phyloP scores from a whole-genome alignment of 331 rosid species.

The Spiraea crenata region DNA sequence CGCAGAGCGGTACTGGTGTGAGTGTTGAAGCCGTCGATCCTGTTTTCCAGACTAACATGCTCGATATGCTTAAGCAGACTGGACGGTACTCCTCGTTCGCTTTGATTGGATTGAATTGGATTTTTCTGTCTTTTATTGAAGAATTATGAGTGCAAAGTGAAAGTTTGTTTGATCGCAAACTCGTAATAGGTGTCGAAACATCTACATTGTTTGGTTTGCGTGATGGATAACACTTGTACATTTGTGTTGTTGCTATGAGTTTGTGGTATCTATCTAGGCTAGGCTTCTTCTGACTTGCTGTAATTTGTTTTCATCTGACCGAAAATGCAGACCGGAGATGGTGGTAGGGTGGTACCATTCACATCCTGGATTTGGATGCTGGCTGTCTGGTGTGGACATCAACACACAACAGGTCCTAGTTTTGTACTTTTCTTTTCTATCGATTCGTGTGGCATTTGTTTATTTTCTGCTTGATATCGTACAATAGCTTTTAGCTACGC shows the following conservation, averaged over 20 bases:
- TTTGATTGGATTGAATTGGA: not conserved
- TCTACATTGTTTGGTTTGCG: not conserved
- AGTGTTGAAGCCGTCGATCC: conserved; percentile 98
- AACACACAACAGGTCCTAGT: conserved; percentile 90
- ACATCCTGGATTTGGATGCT: conserved; percentile 98
- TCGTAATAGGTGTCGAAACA: not conserved
- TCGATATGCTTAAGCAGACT: conserved; percentile 94
- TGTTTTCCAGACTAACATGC: conserved; percentile 97
- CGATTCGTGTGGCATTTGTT: not conserved
- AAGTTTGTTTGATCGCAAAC: not conserved
- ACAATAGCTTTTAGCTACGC: not conserved
- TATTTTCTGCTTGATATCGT: not conserved
- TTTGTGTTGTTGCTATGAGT: not conserved
- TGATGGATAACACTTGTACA: not conserved
- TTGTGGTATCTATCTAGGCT: not conserved
- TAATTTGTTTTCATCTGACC: not conserved
- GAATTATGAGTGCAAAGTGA: not conserved
- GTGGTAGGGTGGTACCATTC: conserved; percentile 99
- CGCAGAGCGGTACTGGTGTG: conserved; percentile 96
- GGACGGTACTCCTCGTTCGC: conserved; percentile 52
- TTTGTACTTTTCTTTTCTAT: not conserved
- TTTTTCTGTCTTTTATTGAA: not conserved
- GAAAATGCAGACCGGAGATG: conserved; percentile 86
- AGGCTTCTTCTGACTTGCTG: not conserved
- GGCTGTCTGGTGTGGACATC: conserved; percentile 99